These are phyloP conservation scores for Talaromyces amestolkiae DNA, from an alignment of 2,329 filamentous ascomycete species.

Conservation along the genomic window DNA sequence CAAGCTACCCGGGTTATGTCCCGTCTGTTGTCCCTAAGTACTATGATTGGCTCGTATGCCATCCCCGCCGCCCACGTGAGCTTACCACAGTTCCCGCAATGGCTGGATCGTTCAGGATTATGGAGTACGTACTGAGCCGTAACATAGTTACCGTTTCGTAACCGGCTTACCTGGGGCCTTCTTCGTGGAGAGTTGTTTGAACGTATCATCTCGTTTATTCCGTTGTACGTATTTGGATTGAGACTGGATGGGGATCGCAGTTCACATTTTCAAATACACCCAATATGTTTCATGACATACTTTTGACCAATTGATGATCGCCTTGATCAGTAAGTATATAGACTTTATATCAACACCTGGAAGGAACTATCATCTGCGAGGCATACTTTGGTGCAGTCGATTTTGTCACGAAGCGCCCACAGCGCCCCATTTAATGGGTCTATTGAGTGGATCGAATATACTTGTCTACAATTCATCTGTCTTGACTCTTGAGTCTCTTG, in stretches of 20 bases:
- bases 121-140: not conserved
- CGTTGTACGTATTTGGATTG: not conserved
- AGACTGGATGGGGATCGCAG: not conserved
- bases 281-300: not conserved
- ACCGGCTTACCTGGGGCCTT: not conserved
- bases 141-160: not conserved
- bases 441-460: not conserved
- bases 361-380: not conserved
- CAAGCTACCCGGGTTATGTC: not conserved
- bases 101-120: not conserved
- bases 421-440: not conserved
- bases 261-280: not conserved
- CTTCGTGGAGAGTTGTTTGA: not conserved
- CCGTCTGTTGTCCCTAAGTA: not conserved
- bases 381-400: not conserved
- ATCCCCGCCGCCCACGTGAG: slow-evolving; percentile 12
- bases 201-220: not conserved
- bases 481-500: not conserved
- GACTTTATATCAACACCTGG: not conserved
- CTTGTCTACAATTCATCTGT: not conserved
- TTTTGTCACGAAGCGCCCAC: not conserved
- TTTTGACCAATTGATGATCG: not conserved
- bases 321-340: not conserved
- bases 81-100: slow-evolving; percentile 4
- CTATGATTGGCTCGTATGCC: not conserved